Evolutionary conservation across 2,329 filamentous ascomycete species (phyloP), one percentile per base, ranked within the genome.

Genomic region (Sphaerulina populicola): DNA sequence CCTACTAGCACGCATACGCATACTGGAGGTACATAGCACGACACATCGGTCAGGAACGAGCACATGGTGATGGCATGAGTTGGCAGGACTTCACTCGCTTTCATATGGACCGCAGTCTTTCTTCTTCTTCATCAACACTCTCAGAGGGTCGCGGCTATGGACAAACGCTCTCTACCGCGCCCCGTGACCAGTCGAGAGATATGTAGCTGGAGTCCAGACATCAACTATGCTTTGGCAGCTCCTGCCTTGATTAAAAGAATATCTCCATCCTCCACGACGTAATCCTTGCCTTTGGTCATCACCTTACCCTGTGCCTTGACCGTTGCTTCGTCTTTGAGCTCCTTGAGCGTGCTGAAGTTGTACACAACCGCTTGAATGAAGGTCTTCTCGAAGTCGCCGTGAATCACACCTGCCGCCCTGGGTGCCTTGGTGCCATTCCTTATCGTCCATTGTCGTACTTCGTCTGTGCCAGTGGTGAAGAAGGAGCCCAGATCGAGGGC

Each of bases 231-330:
- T 78, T 90, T 90, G 61, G 86, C 86, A 47, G 86, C 86, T 73
- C 86, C 86, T 30, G 85, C 85, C 79, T 96, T 96, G 78, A 96
- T 89, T 64, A 95, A 80, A 61, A 96, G 69, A 62, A 84, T 80
- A 66, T 84, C 88, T 44, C 87, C 88, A 66, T 94, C 88, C 68
- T 90, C 82, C 9, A 93, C 82, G 5, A 91, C 80, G 69, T 98
- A 97, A 46, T 97, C 91, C 77, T 97, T 97, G 68, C 93, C 93
- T 79, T 98, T 98, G 53, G 91, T 97, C 84, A 95, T 87, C 60
- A 98, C 72, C 77, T 98, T 98, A 64, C 93, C 93, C 72, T 91
- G 91, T 23, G 91, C 81, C 77, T 90, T 94, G 60, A 96, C 86
- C 60, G 86, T 81, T 21, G 82, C 76, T 75, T 98, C 93, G 59